Percentiles rank a stretch among this genome's conserved stretches.
phyloP scores from a whole-genome alignment of 345 rosid genomes.

The Laguncularia racemosa region DNA sequence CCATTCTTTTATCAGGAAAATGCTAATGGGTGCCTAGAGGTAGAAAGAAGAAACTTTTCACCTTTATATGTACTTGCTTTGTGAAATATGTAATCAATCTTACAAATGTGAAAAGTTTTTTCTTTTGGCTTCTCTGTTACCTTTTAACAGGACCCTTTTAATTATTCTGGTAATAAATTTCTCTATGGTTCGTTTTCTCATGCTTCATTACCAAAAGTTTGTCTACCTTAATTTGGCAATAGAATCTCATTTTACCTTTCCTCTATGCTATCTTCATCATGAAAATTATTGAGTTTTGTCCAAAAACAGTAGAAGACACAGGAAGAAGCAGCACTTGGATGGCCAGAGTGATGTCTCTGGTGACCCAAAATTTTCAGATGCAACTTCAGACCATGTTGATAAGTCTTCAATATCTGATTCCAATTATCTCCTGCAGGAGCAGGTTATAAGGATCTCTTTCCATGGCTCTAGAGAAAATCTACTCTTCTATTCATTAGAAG shows the following conservation, averaged over 20 bases:
- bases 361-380: slow-evolving; percentile 43
- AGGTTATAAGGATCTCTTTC: slow-evolving; percentile 43
- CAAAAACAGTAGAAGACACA: slow-evolving; percentile 28
- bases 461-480: neutral
- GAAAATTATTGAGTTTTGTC: neutral
- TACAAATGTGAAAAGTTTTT: neutral
- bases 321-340: slow-evolving; percentile 42
- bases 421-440: slow-evolving; percentile 40
- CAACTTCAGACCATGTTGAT: slow-evolving; percentile 34
- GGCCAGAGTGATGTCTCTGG: slow-evolving; percentile 51
- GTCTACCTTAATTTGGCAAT: too few species aligned
- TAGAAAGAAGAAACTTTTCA: too few species aligned
- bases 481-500: neutral
- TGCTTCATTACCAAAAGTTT: too few species aligned
- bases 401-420: slow-evolving; percentile 32
- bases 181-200: too few species aligned
- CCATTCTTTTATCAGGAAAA: neutral
- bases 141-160: too few species aligned
- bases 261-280: too few species aligned
- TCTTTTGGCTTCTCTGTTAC: too few species aligned
- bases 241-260: too few species aligned
- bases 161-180: too few species aligned
- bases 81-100: too few species aligned
- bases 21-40: neutral
- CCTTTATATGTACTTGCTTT: too few species aligned